Percentiles rank a stretch among this genome's conserved stretches.
Conservation (phyloP, 352 stramenopile genomes). For the Pythium aquatile region DNA sequence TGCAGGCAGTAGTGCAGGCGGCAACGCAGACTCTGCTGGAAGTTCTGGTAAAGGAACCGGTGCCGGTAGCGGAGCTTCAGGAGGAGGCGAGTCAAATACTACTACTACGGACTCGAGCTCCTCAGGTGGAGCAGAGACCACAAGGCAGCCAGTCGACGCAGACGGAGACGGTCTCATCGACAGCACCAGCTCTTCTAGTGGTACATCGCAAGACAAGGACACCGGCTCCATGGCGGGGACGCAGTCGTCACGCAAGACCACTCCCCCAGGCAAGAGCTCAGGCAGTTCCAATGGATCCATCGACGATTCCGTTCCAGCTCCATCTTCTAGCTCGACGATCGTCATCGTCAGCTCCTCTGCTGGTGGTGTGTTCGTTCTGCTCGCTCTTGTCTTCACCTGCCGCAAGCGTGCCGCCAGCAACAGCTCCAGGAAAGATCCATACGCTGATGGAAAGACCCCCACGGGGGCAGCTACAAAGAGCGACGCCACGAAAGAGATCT, state of each 20-base stretch:
- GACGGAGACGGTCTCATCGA: background rate
- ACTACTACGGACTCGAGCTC: background rate
- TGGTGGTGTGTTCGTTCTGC: background rate
- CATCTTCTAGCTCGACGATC: background rate
- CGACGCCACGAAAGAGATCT: background rate
- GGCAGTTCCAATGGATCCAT: background rate
- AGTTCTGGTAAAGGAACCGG: background rate
- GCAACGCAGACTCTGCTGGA: background rate
- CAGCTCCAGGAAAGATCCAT: background rate
- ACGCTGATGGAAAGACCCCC: background rate
- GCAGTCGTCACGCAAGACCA: background rate
- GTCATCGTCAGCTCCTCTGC: background rate
- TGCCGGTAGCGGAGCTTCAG: background rate
- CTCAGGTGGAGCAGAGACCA: too few species aligned
- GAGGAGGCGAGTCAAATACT: background rate
- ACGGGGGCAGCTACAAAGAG: background rate
- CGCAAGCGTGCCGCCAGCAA: background rate
- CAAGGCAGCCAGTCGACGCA: background rate
- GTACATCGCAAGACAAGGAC: background rate
- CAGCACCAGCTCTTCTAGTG: background rate
- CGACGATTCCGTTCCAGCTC: background rate
- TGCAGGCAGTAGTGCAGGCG: background rate
- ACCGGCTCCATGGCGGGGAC: background rate
- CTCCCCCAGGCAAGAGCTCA: background rate
- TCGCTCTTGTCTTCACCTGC: background rate